Conservation (phyloP, 441 rosid genomes). For the Syzygium malaccense region DNA sequence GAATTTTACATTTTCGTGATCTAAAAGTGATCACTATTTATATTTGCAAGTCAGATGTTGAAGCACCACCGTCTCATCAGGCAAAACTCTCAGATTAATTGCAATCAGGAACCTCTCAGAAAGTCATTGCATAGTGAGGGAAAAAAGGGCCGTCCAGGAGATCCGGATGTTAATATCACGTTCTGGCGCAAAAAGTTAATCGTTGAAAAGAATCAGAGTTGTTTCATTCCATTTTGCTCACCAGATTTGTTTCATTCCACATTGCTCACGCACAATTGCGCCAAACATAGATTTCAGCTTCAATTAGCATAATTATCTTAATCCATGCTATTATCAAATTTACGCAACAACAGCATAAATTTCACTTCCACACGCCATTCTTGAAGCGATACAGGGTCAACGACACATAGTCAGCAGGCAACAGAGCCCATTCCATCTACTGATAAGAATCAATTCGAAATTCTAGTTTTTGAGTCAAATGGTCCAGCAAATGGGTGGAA, state of each 20-base stretch:
- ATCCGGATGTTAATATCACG: neutral
- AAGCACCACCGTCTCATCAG: neutral
- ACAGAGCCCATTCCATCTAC: neutral
- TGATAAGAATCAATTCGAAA: neutral
- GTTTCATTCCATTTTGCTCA: neutral
- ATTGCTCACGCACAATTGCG: neutral
- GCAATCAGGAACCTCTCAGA: neutral
- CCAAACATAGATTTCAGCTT: neutral
- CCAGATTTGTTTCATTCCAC: neutral
- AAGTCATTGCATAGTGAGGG: neutral
- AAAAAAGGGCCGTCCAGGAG: neutral
- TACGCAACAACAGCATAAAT: neutral
- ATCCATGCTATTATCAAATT: neutral
- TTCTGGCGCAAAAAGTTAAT: neutral
- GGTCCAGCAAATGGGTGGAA: neutral
- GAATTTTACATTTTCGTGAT: neutral
- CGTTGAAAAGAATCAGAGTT: neutral
- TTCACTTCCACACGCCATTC: neutral
- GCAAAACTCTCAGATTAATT: neutral
- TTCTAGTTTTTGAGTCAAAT: neutral
- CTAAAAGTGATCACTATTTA: neutral
- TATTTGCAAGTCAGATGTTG: neutral
- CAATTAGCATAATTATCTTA: neutral
- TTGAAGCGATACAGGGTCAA: neutral
- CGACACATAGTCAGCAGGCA: neutral